Conservation (phyloP, 192 early-diverging fungal species). For the Pecoramyces ruminantium region DNA sequence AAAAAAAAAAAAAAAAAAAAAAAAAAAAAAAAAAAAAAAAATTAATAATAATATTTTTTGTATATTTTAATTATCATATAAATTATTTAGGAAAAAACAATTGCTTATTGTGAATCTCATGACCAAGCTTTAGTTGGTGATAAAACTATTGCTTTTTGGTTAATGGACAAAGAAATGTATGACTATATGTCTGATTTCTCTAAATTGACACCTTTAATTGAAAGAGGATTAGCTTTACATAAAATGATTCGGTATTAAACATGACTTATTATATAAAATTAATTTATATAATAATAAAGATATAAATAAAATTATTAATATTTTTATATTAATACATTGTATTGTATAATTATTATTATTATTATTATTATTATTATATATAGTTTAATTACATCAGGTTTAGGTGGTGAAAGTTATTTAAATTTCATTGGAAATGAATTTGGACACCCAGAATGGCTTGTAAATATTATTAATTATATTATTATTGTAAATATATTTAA, state of each 20-base stretch:
- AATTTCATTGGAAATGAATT: constrained; percentile 80
- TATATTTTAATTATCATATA: too few relatives aligned
- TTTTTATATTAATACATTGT: too few relatives aligned
- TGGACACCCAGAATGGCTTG: constrained; percentile 95
- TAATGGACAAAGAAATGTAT: constrained; percentile 99
- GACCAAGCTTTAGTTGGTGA: constrained; percentile 97
- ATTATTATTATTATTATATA: background rate
- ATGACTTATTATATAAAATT: too few relatives aligned
- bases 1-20: too few relatives aligned
- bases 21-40: too few relatives aligned
- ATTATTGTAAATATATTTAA: background rate
- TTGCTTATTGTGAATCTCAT: constrained; percentile 90
- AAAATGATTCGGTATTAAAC: constrained; percentile 79
- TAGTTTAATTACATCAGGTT: constrained; percentile 54
- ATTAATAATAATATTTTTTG: too few relatives aligned
- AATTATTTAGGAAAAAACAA: constrained; percentile 88
- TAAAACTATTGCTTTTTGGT: constrained; percentile 96
- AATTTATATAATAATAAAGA: too few relatives aligned
- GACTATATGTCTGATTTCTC: constrained; percentile 69
- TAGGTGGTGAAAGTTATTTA: constrained; percentile 90
- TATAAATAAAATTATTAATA: too few relatives aligned
- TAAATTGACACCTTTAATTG: constrained; percentile 67
- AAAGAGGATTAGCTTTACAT: constrained; percentile 85
- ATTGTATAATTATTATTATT: background rate
- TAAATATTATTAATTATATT: background rate